phyloP scores from a whole-genome alignment of 2,329 filamentous ascomycete species.

The Hansfordia pulvinata region DNA sequence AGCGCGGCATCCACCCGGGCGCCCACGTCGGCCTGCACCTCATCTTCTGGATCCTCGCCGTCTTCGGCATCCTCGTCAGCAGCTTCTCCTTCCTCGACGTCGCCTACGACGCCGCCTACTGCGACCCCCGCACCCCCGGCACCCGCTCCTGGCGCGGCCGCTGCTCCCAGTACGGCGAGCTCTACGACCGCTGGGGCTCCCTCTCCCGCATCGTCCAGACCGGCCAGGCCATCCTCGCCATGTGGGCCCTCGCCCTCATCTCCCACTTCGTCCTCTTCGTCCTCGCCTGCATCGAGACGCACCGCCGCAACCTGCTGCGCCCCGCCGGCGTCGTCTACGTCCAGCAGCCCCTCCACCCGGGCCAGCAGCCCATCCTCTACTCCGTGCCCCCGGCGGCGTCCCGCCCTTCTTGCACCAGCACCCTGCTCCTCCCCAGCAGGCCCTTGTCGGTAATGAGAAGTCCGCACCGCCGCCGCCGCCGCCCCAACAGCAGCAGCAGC shows the following conservation, averaged over 20 bases:
- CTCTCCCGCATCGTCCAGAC: conserved; percentile 5
- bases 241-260: conserved; percentile 63
- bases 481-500: too few species aligned
- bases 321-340: conserved; percentile 9
- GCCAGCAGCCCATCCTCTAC: not conserved
- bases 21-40: conserved; percentile 16
- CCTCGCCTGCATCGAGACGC: conserved; percentile 16
- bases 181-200: conserved; percentile 7
- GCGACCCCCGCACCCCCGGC: conserved; percentile 1
- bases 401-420: not conserved
- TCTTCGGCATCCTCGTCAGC: conserved; percentile 9
- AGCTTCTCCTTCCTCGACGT: conserved; percentile 2
- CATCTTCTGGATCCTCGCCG: conserved; percentile 12
- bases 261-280: conserved; percentile 73
- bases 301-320: conserved; percentile 12
- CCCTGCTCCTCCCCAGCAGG: too few species aligned
- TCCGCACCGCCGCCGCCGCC: too few species aligned
- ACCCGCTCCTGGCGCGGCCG: conserved; percentile 3
- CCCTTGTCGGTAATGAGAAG: too few species aligned
- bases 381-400: not conserved
- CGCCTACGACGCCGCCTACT: not conserved
- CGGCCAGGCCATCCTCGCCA: conserved; percentile 47
- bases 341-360: conserved; percentile 1
- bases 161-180: not conserved
- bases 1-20: conserved; percentile 17